phyloP scores from a whole-genome alignment of 306 rosid species.

The Lathyrus tuberosus region DNA sequence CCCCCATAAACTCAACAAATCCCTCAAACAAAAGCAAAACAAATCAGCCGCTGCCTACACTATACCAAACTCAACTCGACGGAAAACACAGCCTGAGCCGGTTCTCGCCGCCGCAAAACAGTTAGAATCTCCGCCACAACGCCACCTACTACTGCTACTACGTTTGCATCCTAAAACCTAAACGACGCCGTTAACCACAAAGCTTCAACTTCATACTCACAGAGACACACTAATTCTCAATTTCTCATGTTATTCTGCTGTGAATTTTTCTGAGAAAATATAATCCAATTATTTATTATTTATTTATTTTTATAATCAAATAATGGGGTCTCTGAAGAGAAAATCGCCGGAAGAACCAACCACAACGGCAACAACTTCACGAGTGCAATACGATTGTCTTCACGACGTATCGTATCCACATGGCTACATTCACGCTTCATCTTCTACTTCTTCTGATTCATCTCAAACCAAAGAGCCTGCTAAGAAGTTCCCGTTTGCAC shows the following conservation, averaged over 20 bases:
- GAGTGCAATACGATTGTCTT: slow-evolving; percentile 52
- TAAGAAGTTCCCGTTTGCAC: slow-evolving; percentile 75
- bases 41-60: too few relatives aligned
- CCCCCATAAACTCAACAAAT: too few relatives aligned
- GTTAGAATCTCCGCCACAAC: too few relatives aligned
- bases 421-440: slow-evolving; percentile 48
- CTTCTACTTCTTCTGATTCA: neutral
- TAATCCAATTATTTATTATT: neutral
- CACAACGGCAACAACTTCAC: neutral
- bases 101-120: too few relatives aligned
- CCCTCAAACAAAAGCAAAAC: too few relatives aligned
- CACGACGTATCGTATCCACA: slow-evolving; percentile 84
- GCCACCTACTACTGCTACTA: too few relatives aligned
- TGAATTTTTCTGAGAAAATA: neutral
- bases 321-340: slow-evolving; percentile 59
- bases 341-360: slow-evolving; percentile 45
- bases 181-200: neutral
- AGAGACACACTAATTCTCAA: neutral
- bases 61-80: too few relatives aligned
- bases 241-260: neutral
- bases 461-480: slow-evolving; percentile 54
- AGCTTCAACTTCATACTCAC: neutral
- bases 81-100: too few relatives aligned
- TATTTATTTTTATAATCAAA: neutral
- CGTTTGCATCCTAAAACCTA: neutral